Evolutionary conservation across 2,329 filamentous ascomycete species (phyloP).

Genomic region (Arthroderma sp.): DNA sequence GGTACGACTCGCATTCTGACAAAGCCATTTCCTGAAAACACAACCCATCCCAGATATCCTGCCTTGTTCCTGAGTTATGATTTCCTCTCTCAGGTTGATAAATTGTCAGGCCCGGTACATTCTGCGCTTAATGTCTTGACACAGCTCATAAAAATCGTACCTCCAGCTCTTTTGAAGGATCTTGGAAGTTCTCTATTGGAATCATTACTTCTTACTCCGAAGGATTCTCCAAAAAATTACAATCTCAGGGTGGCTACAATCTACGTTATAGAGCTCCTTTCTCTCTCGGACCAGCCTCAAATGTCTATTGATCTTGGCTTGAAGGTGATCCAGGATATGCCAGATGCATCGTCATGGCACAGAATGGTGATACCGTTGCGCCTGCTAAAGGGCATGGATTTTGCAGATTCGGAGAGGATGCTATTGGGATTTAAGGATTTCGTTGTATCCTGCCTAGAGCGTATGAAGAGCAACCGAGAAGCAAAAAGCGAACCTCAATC

Average conservation of each 20-base stretch:
- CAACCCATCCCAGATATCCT: constrained; percentile 8
- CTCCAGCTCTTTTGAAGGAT: constrained; percentile 6
- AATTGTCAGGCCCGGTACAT: not conserved
- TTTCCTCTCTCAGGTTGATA: constrained; percentile 6
- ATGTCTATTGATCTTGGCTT: constrained; percentile 9
- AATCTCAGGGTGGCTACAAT: constrained; percentile 3
- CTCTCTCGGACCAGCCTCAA: constrained; percentile 9
- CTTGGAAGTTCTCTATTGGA: constrained; percentile 5
- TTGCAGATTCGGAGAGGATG: constrained; percentile 3
- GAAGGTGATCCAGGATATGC: constrained; percentile 7
- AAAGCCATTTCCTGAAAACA: constrained; percentile 3
- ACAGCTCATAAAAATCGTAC: constrained; percentile 1
- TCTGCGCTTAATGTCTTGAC: constrained; percentile 4
- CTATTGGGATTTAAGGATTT: constrained; percentile 5
- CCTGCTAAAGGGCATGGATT: constrained; percentile 5
- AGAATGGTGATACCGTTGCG: constrained; percentile 4
- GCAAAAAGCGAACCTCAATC: not conserved
- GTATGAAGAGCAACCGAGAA: not conserved
- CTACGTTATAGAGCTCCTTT: constrained; percentile 8
- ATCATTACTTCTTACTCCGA: not conserved
- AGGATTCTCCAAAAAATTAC: not conserved
- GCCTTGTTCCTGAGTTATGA: constrained; percentile 8
- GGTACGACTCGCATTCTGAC: constrained; percentile 1
- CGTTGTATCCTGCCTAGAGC: constrained; percentile 1
- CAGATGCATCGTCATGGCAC: constrained; percentile 12